Conservation (phyloP, 139 green algal genomes). For the Marvania coccoides region DNA sequence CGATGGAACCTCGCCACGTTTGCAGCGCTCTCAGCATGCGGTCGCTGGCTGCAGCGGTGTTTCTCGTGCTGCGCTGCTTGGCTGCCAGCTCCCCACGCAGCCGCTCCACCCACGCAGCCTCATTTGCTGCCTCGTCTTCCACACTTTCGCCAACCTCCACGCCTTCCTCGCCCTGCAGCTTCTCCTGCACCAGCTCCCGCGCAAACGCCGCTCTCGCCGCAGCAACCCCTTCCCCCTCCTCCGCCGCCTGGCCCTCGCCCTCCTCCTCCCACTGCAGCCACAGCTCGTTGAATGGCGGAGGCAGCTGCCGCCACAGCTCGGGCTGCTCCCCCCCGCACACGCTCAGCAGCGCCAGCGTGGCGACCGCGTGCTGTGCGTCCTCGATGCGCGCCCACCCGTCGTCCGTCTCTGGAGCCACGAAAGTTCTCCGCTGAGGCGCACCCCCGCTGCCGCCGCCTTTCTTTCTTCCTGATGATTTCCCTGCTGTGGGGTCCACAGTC, state of each 20-base stretch:
- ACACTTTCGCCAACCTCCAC: background rate
- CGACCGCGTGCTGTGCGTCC: slow-evolving; percentile 81
- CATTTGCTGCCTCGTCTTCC: background rate
- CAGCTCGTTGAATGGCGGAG: slow-evolving; percentile 29
- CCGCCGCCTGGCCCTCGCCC: background rate
- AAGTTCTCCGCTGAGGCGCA: slow-evolving; percentile 21
- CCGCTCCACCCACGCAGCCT: background rate
- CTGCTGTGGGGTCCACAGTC: slow-evolving; percentile 12
- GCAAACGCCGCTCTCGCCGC: slow-evolving; percentile 14
- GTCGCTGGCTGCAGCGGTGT: background rate
- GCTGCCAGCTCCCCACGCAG: background rate
- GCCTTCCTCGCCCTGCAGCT: background rate
- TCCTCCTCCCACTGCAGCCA: slow-evolving; percentile 44
- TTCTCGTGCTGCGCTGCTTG: background rate
- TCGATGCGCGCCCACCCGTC: slow-evolving; percentile 58
- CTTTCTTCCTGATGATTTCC: background rate
- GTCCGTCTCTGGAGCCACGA: slow-evolving; percentile 32
- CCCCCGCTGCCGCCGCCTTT: slow-evolving; percentile 21
- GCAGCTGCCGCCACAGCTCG: slow-evolving; percentile 29
- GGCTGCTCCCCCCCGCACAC: background rate
- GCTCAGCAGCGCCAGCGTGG: slow-evolving; percentile 50
- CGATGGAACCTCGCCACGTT: background rate
- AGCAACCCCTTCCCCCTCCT: background rate
- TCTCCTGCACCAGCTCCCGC: background rate
- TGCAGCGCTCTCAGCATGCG: background rate